Evolutionary conservation across 768 basidiomycete species (phyloP), one percentile per base, ranked within the genome.

Genomic region (Mycena rosella): DNA sequence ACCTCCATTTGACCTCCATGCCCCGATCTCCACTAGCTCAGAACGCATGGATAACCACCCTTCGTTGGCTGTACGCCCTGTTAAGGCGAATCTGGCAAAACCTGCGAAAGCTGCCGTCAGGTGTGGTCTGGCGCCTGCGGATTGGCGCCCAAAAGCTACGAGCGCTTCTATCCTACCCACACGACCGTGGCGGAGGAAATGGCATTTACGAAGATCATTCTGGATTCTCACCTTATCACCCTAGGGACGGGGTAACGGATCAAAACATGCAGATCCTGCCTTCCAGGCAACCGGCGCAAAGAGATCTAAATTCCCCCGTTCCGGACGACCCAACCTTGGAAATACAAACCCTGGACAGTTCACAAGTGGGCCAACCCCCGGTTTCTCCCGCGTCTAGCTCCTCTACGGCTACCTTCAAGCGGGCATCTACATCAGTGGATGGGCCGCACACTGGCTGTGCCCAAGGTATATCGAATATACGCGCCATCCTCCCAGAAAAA

Each of bases 401-500:
- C n/a, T n/a, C n/a, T n/a, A n/a, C n/a, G n/a, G n/a, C 32, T 34
- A 34, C 32, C 11, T 34, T 5, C 38, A 40, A 15, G 38, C 14
- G 10, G 11, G 38, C 5, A 18, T 15, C 5, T 15, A 20, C 10
- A 9, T 5, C 18, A n/a, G 18, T 51, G 3, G 14, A 27, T 49
- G 8, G 17, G 13, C 24, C 5, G n/a, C 22, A 18, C 32, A 14
- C 20, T 7, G 17, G 20, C 8, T 27, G 38, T 15, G 17, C 5
- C 5, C 38, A 40, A 15, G 38, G 3, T 15, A 48, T 59, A 34
- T 45, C 45, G n/a, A 18, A 60, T 20, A 24, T 29, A 38, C 20
- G 6, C 9, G 24, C 49, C 45, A 65, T 53, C 40, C 40, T 53
- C 40, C 63, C 63, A 1, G 63, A 65, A 34, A 9, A 27, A 15